Evolutionary conservation across 352 stramenopile genomes (phyloP), one percentile per base, ranked within the genome.

Genomic region (Phytophthora nicotianae): DNA sequence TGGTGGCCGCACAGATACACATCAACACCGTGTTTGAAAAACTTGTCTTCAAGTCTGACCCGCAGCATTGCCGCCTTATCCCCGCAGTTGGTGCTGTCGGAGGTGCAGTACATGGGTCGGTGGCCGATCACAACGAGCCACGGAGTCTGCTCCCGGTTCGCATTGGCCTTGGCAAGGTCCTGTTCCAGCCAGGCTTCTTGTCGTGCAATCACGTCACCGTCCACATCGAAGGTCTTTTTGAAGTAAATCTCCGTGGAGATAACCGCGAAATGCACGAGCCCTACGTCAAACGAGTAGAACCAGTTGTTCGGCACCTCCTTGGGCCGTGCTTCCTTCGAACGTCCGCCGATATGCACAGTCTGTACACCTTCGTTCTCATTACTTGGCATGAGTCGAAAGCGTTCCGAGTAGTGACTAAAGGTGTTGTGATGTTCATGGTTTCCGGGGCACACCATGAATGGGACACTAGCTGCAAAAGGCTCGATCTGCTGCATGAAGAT

Each of bases 401-500:
- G 78, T 62, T 95, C 71, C 14, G 86, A 90, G 80, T 95, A 94
- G 72, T 96, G 84, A 35, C 70, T 81, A 64, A 95, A 94, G 40
- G 79, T 66, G 49, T 85, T 85, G 62, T 96, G 74, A 8, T 75
- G 87, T 54, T 98, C 91, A 72, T 98, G 91, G 67, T 98, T 98
- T 27, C 91, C 91, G 1, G 86, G 83, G 4, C 79, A 78, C 35
- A 96, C 87, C 88, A 97, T 97, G 67, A 95, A 97, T 1, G 90
- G 89, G 32, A 95, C 76, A 17, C 63, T 69, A 3, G 83, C 79
- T 4, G 86, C 88, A 40, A 96, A 92, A 1, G 83, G 79, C 33
- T 96, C 78, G 62, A 96, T 93, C 62, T 92, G 78, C 32, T 90
- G 81, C 87, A 97, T 93, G 72, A 93, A 98, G 43, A 96, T 89